These are phyloP conservation scores for Fraxinus albicans DNA, from an alignment of 305 asterid species.

Conservation along the genomic window DNA sequence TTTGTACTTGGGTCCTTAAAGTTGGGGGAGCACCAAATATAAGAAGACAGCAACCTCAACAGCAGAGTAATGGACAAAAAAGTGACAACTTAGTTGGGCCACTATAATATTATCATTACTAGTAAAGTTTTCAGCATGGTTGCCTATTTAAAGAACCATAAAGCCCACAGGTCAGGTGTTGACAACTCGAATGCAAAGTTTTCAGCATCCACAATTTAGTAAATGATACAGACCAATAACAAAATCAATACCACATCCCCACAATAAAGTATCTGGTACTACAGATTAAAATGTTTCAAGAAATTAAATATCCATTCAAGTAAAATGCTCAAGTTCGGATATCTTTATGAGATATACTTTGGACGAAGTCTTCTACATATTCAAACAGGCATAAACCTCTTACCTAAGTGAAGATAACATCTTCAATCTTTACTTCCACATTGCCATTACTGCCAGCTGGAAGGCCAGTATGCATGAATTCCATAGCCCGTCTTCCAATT, in stretches of 20 bases:
- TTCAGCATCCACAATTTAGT: not conserved
- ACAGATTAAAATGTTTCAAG: not conserved
- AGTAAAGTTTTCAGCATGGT: not conserved
- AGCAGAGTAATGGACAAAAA: no score
- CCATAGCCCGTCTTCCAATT: slow-evolving; percentile 96
- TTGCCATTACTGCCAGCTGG: slow-evolving; percentile 59
- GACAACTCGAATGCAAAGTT: not conserved
- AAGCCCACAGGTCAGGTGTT: not conserved
- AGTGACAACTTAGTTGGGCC: no score
- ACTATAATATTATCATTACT: no score
- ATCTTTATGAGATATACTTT: slow-evolving; percentile 12
- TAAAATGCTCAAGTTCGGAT: slow-evolving; percentile 5
- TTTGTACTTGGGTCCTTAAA: not conserved
- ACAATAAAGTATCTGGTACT: not conserved
- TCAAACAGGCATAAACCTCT: slow-evolving; percentile 25
- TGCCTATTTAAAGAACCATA: not conserved
- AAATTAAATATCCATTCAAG: not conserved
- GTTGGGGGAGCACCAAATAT: no score
- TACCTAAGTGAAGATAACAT: slow-evolving; percentile 28
- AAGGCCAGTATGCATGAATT: slow-evolving; percentile 77
- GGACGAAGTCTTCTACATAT: slow-evolving; percentile 23
- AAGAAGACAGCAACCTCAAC: no score
- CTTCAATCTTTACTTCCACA: not conserved
- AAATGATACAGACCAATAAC: not conserved
- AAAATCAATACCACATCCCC: not conserved